Base-by-base conservation (phyloP, 108 stramenopile species). In the Fragilariopsis cylindrus region DNA sequence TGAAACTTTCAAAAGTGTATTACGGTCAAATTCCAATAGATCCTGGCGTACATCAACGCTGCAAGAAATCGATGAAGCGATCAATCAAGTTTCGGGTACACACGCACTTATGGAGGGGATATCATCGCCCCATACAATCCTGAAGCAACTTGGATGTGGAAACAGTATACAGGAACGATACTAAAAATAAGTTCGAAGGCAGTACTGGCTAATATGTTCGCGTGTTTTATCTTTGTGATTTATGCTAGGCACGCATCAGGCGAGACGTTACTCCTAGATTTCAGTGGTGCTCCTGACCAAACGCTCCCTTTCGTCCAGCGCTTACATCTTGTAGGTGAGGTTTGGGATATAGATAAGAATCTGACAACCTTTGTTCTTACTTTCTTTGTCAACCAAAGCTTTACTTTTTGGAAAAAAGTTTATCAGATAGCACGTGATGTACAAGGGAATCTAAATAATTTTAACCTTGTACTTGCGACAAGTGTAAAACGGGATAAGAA, bases 321-420 rank as follows among this genome's bases (percentile, higher is more conserved):
- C 13, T 11, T 79, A n/a, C 1, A 48, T 7, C 4, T 52, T 15
- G 9, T 79, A 6, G 18, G 50, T 39, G 44, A 54, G 4, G 47
- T 72, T 46, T 79, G 78, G 78, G 44, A 70, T 12, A 53, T 53
- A 21, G 47, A 50, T 5, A 18, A 57, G 46, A 57, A 45, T 13
- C 42, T 79, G 8, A 75, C 78, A 4, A 79, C 78, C 3, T 79
- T 79, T 19, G 62, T 79, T 16, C 44, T 79, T 40, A 79, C 78
- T 0, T 79, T 79, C 19, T 79, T 79, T 18, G 60, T 79, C 7
- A 72, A 72, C 18, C 78, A 79, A 62, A 18, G 47, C 6, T 79
- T 53, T 75, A n/a, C 3, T 4, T 72, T 79, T 19, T 79, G 78
- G 78, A 74, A 40, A 42, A 39, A 58, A 3, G 52, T 75, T 45